Percentiles rank a stretch among this genome's conserved stretches.
Conservation (phyloP, 768 basidiomycete genomes). For the Termitomyces bulborhizus region DNA sequence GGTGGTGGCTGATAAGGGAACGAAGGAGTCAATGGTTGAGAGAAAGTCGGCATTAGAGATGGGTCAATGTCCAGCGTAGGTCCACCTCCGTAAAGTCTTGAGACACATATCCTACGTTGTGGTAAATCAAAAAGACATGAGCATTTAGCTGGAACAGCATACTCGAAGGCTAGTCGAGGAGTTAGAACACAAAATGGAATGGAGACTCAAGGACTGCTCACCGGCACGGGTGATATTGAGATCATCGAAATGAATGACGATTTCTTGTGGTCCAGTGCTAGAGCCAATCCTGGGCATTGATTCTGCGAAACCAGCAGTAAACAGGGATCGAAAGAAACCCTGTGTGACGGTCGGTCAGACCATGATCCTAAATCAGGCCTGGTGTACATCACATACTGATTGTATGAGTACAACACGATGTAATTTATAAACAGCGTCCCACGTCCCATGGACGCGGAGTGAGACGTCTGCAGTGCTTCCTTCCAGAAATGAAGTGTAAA, state of each 20-base stretch:
- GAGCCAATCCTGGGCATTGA: constrained; percentile 31
- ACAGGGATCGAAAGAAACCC: constrained; percentile 88
- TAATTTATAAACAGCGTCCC: constrained; percentile 68
- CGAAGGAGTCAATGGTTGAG: constrained; percentile 67
- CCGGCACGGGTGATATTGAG: constrained; percentile 85
- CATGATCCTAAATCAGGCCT: background rate
- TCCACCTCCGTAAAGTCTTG: constrained; percentile 83
- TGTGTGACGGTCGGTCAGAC: constrained; percentile 19
- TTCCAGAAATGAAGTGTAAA: constrained; percentile 69
- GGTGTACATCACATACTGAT: constrained; percentile 44
- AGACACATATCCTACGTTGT: constrained; percentile 65
- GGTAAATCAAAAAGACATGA: background rate
- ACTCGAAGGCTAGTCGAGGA: constrained; percentile 73
- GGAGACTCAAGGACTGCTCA: constrained; percentile 26
- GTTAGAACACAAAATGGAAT: constrained; percentile 9
- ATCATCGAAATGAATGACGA: constrained; percentile 75
- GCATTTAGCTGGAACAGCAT: constrained; percentile 9
- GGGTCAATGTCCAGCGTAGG: constrained; percentile 67
- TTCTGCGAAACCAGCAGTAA: constrained; percentile 75
- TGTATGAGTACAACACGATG: constrained; percentile 88
- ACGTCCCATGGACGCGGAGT: constrained; percentile 57
- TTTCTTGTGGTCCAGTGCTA: constrained; percentile 37
- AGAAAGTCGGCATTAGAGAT: constrained; percentile 55
- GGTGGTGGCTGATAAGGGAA: constrained; percentile 33
- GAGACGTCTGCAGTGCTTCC: constrained; percentile 75